Evolutionary conservation across 768 basidiomycete species (phyloP), one percentile per base, ranked within the genome.

Genomic region (Collybiopsis luxurians): DNA sequence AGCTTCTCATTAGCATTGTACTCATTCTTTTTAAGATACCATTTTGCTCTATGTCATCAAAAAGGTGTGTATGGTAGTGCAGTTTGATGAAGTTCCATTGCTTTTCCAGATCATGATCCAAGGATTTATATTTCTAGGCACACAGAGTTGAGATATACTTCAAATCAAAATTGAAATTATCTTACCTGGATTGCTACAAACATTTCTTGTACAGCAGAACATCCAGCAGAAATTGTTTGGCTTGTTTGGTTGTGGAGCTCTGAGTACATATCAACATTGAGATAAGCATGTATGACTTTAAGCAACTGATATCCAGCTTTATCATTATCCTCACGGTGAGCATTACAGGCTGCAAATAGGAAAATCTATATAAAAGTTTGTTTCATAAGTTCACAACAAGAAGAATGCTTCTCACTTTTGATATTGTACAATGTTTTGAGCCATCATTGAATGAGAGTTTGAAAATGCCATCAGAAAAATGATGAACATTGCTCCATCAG

Each of bases 1-100:
- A 71, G 61, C 2, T 67, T 65, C 31, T 76, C 72, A 58, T 72
- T 72, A n/a, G n/a, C n/a, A n/a, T n/a, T n/a, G n/a, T n/a, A 45
- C 65, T 73, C 46, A 62, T 72, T 40, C 71, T 70, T 0, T 58
- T 46, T 0, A 64, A 62, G 2, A 58, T 66, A 7, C 72, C 74
- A 51, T 75, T 75, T 0, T 7, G 34, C 19, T 39, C 2, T 19
- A 76, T 75, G 52, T 75, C 66, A 0, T 48, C 31, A 23, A 70
- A 61, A 0, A 67, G 45, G 44, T 77, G 73, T 13, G 60, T 55
- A 51, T 67, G 69, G 1, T 65, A 50, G 54, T 77, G 75, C 0
- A 57, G 42, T 49, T 77, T 77, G 0, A 65, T 65, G 54, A 74
- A 75, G 27, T 71, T 55, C 74, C 73, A 77, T 11, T 66, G 59